Conservation (phyloP, 2,329 filamentous ascomycete genomes). For the Arachnomyces sp. region DNA sequence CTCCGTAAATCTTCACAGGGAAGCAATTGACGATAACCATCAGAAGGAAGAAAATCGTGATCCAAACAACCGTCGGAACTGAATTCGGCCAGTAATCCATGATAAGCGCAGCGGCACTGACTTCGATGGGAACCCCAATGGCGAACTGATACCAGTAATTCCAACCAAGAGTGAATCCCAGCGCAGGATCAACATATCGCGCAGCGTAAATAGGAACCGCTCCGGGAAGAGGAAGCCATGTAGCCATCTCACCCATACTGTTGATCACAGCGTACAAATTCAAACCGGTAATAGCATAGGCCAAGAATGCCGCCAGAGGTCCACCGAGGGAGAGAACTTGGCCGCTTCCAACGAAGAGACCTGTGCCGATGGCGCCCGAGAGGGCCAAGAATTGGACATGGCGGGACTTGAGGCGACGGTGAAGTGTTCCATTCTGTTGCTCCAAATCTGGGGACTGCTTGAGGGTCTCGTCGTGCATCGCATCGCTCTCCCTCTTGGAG, state of each 20-base stretch:
- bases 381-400: slow-evolving; percentile 33
- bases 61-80: slow-evolving; percentile 15
- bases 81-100: slow-evolving; percentile 33
- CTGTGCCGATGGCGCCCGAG: slow-evolving; percentile 28
- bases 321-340: slow-evolving; percentile 26
- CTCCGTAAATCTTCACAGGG: slow-evolving; percentile 17
- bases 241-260: slow-evolving; percentile 33
- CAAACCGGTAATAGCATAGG: slow-evolving; percentile 33
- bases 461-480: no score
- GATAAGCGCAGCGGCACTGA: slow-evolving; percentile 40
- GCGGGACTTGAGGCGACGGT: slow-evolving; percentile 28
- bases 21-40: slow-evolving; percentile 16
- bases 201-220: slow-evolving; percentile 44
- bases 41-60: slow-evolving; percentile 16
- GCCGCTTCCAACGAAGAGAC: slow-evolving; percentile 28
- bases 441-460: neutral
- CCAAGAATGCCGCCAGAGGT: slow-evolving; percentile 25
- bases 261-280: slow-evolving; percentile 43
- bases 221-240: slow-evolving; percentile 34
- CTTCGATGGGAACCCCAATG: slow-evolving; percentile 42
- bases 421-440: slow-evolving; percentile 21
- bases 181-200: slow-evolving; percentile 22
- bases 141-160: slow-evolving; percentile 47
- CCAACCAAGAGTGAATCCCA: slow-evolving; percentile 44
- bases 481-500: no score